A percentile compares a stretch with the other conserved stretches of the same genome.
Conservation (phyloP, 306 rosid species). For the Vigna trinervia region DNA sequence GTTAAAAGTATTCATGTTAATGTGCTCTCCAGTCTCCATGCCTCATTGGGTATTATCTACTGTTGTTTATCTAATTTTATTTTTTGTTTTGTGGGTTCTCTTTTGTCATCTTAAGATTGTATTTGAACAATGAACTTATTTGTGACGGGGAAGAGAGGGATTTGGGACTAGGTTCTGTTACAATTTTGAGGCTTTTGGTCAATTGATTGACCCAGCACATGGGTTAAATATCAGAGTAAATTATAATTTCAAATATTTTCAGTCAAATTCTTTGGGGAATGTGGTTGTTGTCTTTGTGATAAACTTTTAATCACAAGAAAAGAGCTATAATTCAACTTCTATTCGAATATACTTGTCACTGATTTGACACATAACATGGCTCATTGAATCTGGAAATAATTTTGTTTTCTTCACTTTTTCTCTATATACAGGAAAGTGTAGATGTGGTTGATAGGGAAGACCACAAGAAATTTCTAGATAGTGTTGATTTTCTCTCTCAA, state of each 20-base stretch:
- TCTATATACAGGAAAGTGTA: constrained; percentile 68
- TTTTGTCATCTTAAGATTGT: constrained; percentile 7
- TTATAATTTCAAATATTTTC: constrained; percentile 23
- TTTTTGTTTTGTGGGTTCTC: constrained; percentile 2
- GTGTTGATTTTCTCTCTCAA: constrained; percentile 76
- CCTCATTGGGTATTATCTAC: constrained; percentile 6
- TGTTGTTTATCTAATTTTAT: neutral
- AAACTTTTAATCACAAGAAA: constrained; percentile 11
- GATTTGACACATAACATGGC: constrained; percentile 6
- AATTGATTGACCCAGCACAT: neutral
- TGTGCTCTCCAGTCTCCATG: neutral
- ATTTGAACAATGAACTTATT: constrained; percentile 32
- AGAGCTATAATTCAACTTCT: neutral
- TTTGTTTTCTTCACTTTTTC: constrained; percentile 26
- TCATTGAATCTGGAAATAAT: constrained; percentile 24
- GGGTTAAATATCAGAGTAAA: constrained; percentile 22
- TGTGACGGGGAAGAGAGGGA: neutral
- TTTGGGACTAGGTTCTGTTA: constrained; percentile 28
- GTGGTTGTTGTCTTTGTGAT: constrained; percentile 4
- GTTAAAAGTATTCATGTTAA: neutral
- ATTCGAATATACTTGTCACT: constrained; percentile 28
- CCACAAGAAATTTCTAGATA: constrained; percentile 86
- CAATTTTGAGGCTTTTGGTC: constrained; percentile 32
- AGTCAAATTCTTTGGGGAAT: constrained; percentile 3
- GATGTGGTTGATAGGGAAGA: constrained; percentile 73